A percentile compares a stretch with the other conserved stretches of the same genome.
phyloP scores from a whole-genome alignment of 2,329 filamentous ascomycete genomes.

The Aspergillus aculeatinus region DNA sequence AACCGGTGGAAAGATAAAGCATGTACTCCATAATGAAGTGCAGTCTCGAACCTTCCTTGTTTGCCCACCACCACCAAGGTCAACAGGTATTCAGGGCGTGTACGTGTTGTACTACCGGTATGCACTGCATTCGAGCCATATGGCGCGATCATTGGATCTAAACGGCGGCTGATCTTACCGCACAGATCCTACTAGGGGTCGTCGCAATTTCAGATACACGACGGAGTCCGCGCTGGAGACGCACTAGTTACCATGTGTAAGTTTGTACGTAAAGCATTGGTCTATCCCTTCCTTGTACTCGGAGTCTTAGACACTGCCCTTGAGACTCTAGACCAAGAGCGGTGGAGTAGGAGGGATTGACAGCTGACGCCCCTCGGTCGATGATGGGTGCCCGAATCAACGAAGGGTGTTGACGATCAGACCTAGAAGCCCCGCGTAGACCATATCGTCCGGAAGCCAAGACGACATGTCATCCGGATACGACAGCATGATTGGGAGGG shows the following conservation, averaged over 20 bases:
- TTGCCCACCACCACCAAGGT: conserved; percentile 8
- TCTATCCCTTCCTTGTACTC: conserved; percentile 4
- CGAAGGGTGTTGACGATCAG: conserved; percentile 4
- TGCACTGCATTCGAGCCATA: conserved; percentile 7
- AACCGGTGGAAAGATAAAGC: neutral
- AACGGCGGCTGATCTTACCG: conserved; percentile 14
- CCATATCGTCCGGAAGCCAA: conserved; percentile 13
- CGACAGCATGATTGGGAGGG: conserved; percentile 13
- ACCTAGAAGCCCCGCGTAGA: conserved; percentile 9
- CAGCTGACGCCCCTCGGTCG: conserved; percentile 5
- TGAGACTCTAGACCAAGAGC: conserved; percentile 11
- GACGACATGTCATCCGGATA: conserved; percentile 14
- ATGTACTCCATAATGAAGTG: neutral
- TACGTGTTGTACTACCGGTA: neutral
- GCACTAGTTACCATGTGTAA: conserved; percentile 13
- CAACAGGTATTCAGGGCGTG: neutral
- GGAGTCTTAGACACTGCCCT: conserved; percentile 10
- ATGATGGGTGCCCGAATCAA: conserved; percentile 18
- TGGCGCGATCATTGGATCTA: conserved; percentile 18
- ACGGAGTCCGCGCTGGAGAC: neutral
- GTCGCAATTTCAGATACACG: neutral
- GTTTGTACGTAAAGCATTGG: conserved; percentile 15
- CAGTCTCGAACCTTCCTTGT: conserved; percentile 2
- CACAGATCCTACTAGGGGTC: conserved; percentile 10
- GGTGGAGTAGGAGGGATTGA: conserved; percentile 8